phyloP scores from a whole-genome alignment of 1,284 basidiomycete genomes.

The Ganoderma leucocontextum region DNA sequence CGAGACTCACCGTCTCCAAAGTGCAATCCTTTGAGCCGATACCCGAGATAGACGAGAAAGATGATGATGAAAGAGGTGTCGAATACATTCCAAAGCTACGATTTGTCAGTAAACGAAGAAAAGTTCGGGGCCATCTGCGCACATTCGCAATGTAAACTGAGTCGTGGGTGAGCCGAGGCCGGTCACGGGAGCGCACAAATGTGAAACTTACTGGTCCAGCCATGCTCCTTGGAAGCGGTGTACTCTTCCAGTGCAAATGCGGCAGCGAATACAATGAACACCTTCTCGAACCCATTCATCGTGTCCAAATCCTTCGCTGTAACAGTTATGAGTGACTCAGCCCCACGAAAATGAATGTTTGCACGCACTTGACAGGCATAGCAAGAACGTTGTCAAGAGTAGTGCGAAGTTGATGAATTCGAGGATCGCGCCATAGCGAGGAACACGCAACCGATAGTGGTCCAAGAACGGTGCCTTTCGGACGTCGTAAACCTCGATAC shows the following conservation, averaged over 20 bases:
- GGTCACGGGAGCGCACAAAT: not conserved
- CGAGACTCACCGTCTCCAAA: constrained; percentile 56
- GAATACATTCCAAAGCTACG: constrained; percentile 87
- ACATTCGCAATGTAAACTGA: constrained; percentile 87
- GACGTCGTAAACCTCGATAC: constrained; percentile 80
- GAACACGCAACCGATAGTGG: constrained; percentile 86
- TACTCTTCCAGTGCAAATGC: constrained; percentile 87
- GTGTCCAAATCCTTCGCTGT: constrained; percentile 63
- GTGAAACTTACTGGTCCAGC: constrained; percentile 77
- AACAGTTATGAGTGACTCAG: constrained; percentile 8
- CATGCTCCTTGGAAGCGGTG: constrained; percentile 82
- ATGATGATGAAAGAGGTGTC: constrained; percentile 82
- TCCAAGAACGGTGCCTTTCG: constrained; percentile 81
- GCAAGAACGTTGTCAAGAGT: constrained; percentile 75
- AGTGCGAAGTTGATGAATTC: constrained; percentile 81
- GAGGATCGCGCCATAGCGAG: constrained; percentile 80
- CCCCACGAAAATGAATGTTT: not conserved
- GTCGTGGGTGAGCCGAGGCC: not conserved
- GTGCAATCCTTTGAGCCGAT: constrained; percentile 73
- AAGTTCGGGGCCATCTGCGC: constrained; percentile 12
- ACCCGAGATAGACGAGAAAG: constrained; percentile 72
- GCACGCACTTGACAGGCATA: constrained; percentile 69
- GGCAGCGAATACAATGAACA: constrained; percentile 78
- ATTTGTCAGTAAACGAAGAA: constrained; percentile 5
- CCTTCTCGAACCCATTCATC: constrained; percentile 68